Base-by-base conservation (phyloP, 169 alveolate genomes). In the Cryptosporidium parvum region DNA sequence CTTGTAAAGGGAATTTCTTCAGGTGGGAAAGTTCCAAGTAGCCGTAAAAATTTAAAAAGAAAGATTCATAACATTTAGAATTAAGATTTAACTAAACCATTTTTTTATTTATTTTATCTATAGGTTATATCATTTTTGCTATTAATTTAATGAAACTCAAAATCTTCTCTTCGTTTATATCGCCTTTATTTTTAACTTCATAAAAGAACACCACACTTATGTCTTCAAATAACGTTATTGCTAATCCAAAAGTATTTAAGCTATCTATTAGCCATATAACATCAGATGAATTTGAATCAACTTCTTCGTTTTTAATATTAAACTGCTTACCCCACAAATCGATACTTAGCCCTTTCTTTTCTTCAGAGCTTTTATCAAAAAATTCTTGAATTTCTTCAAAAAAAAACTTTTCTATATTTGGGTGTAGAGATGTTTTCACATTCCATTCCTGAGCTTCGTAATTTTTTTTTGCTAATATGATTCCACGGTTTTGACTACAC, bases 1-100 rank as follows among this genome's bases (percentile, higher is more conserved):
- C 37, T 80, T 62, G 65, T 80, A 3, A 39, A 65, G 21, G 89
- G 89, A 62, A 80, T 61, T 48, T 59, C 59, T 29, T 80, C 89
- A 37, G 89, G 89, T 31, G 62, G 80, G 18, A 80, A 80, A 45
- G 89, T 80, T 8, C 89, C 89, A 61, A 48, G 67, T 62, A 62
- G 16, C 29, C 33, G 89, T 7, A 80, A 51, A 80, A 80, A 80
- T 59, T 59, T 80, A 16, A 80, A 80, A 80, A 59, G 89, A 42
- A 80, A 80, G 51, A 80, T 80, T 18, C 89, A 62, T 33, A 80
- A 80, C 42, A 62, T 39, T 26, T 80, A 70, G 21, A 23, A 39
- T 29, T 2, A 5, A 33, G 2, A 56, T 26, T 7, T 33, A 33
- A 39, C 14, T 73, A 21, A 33, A 56, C 21, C 29, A 21, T 35